phyloP scores from a whole-genome alignment of 805 yeast genomes.

The Candida pini region DNA sequence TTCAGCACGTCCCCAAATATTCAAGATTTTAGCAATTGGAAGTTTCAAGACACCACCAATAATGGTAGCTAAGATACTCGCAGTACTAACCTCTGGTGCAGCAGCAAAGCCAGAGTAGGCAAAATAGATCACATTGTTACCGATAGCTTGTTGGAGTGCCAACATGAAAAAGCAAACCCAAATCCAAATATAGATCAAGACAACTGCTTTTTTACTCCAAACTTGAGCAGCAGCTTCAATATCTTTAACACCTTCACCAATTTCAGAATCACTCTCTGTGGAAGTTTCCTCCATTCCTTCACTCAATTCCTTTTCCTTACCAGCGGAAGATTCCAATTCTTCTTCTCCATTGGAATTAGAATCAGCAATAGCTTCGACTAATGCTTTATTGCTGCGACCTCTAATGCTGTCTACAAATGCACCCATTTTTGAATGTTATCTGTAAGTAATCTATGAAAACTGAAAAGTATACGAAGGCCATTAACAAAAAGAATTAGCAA shows the following conservation, averaged over 20 bases:
- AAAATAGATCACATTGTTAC: conserved; percentile 16
- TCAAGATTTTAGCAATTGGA: conserved; percentile 24
- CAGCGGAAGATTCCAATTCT: no score
- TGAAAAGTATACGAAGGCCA: no score
- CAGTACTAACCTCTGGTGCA: conserved; percentile 28
- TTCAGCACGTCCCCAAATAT: conserved; percentile 28
- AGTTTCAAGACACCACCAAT: conserved; percentile 30
- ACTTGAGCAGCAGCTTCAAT: conserved; percentile 28
- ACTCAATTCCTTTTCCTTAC: not conserved
- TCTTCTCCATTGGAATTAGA: no score
- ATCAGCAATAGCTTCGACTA: no score
- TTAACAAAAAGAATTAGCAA: no score
- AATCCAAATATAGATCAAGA: conserved; percentile 25
- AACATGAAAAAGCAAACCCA: conserved; percentile 31
- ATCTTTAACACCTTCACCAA: conserved; percentile 25
- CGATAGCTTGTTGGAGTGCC: conserved; percentile 26
- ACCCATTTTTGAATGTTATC: no score
- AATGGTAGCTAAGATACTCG: conserved; percentile 24
- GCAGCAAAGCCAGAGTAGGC: conserved; percentile 22
- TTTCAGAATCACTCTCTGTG: conserved; percentile 15
- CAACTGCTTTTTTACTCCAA: conserved; percentile 26
- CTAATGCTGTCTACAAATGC: no score
- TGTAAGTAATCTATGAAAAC: no score
- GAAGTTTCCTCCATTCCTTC: conserved; percentile 3
- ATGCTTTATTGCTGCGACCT: no score